phyloP scores from a whole-genome alignment of 1,284 basidiomycete genomes.

The Ceratobasidium sp. region DNA sequence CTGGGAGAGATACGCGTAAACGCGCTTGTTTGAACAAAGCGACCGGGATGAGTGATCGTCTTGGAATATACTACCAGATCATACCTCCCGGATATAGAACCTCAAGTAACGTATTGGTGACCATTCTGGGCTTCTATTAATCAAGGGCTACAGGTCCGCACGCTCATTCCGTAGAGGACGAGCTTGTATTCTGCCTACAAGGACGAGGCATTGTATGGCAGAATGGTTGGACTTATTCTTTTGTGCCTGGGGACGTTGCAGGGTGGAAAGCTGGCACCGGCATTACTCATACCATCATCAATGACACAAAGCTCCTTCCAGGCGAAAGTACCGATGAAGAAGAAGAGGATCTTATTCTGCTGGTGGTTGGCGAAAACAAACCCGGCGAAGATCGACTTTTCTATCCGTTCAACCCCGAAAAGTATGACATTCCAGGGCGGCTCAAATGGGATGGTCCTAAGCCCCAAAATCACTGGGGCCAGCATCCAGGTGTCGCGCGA shows the following conservation, averaged over 20 bases:
- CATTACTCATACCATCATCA: slow-evolving; percentile 51
- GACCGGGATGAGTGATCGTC: slow-evolving; percentile 38
- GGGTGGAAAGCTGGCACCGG: slow-evolving; percentile 53
- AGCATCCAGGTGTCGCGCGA: slow-evolving; percentile 51
- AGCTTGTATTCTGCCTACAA: slow-evolving; percentile 50
- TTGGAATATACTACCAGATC: slow-evolving; percentile 35
- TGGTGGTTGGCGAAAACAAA: slow-evolving; percentile 50
- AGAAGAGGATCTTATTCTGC: slow-evolving; percentile 50
- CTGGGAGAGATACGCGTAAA: slow-evolving; percentile 7
- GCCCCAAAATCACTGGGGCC: slow-evolving; percentile 50
- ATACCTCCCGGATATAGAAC: slow-evolving; percentile 39
- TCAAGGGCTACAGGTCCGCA: slow-evolving; percentile 28
- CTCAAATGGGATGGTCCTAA: slow-evolving; percentile 46
- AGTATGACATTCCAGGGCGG: slow-evolving; percentile 18
- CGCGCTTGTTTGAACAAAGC: slow-evolving; percentile 32
- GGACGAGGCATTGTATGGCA: slow-evolving; percentile 52
- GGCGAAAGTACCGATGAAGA: slow-evolving; percentile 46
- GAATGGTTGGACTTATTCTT: slow-evolving; percentile 52
- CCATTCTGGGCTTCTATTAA: neutral
- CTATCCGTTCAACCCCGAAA: slow-evolving; percentile 49
- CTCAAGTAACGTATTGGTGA: slow-evolving; percentile 10
- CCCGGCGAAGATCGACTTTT: slow-evolving; percentile 44
- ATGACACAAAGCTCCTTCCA: slow-evolving; percentile 44
- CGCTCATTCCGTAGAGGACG: slow-evolving; percentile 48
- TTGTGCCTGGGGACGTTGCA: slow-evolving; percentile 49